These are phyloP conservation scores for Globisporangium takayamanum DNA, from an alignment of 352 stramenopile genomes.

Conservation along the genomic window DNA sequence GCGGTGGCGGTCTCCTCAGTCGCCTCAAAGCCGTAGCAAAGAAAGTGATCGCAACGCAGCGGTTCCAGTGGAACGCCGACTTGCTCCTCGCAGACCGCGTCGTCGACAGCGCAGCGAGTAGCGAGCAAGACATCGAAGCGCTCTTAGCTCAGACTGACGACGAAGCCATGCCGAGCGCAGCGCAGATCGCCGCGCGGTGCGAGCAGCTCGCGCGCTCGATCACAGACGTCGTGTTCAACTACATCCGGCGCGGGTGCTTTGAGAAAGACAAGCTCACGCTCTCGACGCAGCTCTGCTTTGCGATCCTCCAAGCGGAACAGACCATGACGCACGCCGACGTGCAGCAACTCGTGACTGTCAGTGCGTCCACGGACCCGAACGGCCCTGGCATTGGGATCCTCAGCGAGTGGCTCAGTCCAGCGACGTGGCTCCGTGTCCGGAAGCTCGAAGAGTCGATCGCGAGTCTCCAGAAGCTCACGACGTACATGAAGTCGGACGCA, in stretches of 20 bases:
- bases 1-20: slow-evolving; percentile 33
- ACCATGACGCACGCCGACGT: slow-evolving; percentile 50
- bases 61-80: slow-evolving; percentile 86
- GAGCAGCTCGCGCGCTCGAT: slow-evolving; percentile 56
- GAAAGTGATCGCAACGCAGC: slow-evolving; percentile 76
- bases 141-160: slow-evolving; percentile 59
- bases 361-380: slow-evolving; percentile 26
- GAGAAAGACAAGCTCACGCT: slow-evolving; percentile 92
- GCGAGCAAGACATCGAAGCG: slow-evolving; percentile 56
- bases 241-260: slow-evolving; percentile 91
- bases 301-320: slow-evolving; percentile 80
- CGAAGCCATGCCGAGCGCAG: slow-evolving; percentile 44
- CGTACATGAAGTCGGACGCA: slow-evolving; percentile 91
- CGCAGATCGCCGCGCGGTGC: slow-evolving; percentile 52
- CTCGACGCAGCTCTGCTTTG: slow-evolving; percentile 89
- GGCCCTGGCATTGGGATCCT: slow-evolving; percentile 83
- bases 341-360: slow-evolving; percentile 72
- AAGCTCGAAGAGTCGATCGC: slow-evolving; percentile 84
- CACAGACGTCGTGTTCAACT: slow-evolving; percentile 91
- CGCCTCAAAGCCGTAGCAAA: slow-evolving; percentile 79
- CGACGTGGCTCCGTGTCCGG: slow-evolving; percentile 87
- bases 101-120: slow-evolving; percentile 22
- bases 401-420: slow-evolving; percentile 88
- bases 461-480: slow-evolving; percentile 88
- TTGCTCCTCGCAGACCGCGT: slow-evolving; percentile 71